Percentiles rank a stretch among this genome's conserved stretches.
These are phyloP conservation scores for Gossypium raimondii DNA, from an alignment of 345 rosid species.

Conservation along the genomic window DNA sequence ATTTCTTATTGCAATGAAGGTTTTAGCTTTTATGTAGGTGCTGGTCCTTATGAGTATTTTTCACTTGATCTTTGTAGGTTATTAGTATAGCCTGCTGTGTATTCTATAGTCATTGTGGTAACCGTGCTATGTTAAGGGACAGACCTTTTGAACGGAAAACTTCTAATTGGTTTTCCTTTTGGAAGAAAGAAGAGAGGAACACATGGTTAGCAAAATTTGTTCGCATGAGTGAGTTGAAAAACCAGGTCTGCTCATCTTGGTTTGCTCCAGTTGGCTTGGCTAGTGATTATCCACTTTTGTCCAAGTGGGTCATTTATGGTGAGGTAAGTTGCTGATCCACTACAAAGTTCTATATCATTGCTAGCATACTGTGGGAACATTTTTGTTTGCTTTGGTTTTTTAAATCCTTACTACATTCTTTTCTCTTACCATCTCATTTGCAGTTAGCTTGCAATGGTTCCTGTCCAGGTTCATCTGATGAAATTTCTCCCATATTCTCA, in stretches of 20 bases:
- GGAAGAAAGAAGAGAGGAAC: slow-evolving; percentile 61
- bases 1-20: background rate
- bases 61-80: slow-evolving; percentile 47
- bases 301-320: slow-evolving; percentile 98
- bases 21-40: background rate
- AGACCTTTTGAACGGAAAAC: slow-evolving; percentile 44
- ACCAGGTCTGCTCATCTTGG: slow-evolving; percentile 96
- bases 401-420: slow-evolving; percentile 1
- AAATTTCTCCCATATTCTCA: slow-evolving; percentile 96
- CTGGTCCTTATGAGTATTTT: slow-evolving; percentile 12
- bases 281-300: slow-evolving; percentile 91
- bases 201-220: slow-evolving; percentile 70
- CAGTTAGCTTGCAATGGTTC: slow-evolving; percentile 63
- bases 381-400: slow-evolving; percentile 3
- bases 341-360: background rate
- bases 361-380: background rate
- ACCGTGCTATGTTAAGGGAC: slow-evolving; percentile 70
- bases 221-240: slow-evolving; percentile 82
- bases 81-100: slow-evolving; percentile 97
- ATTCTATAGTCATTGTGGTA: slow-evolving; percentile 97
- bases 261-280: slow-evolving; percentile 99
- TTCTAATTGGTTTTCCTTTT: slow-evolving; percentile 67
- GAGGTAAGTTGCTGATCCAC: slow-evolving; percentile 50
- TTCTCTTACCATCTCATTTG: slow-evolving; percentile 14
- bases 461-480: slow-evolving; percentile 76